Base-by-base conservation (phyloP, 2,329 filamentous ascomycete species). In the Coniella vitis region DNA sequence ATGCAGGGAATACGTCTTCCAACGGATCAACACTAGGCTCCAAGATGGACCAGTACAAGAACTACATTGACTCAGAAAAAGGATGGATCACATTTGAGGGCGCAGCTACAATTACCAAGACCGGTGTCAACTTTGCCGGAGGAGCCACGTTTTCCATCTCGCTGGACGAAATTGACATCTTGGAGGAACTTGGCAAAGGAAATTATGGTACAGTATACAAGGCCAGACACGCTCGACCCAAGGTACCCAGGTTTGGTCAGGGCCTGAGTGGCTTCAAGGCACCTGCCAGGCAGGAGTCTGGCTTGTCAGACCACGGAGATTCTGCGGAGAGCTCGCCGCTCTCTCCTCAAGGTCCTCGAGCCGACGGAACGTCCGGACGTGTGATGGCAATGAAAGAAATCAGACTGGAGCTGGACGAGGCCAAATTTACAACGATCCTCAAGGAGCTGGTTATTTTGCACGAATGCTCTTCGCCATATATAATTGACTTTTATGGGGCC, bases 321-420 rank as follows among this genome's bases (percentile, higher is more conserved):
- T 61, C 62, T 0, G 60, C 62, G 0, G 49, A 65, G 13, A 49
- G 56, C 20, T 65, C 57, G 40, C 60, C 62, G n/a, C 53, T 57
- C 21, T 57, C 48, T 8, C 57, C 56, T 3, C 42, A 54, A 2
- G 31, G 49, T 20, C 58, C 57, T 22, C 53, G 51, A n/a, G 61
- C 56, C 40, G 57, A 67, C 41, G 70, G 69, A 4, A 80, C 78
- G 1, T 83, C 83, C 1, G 90, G 91, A 16, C 79, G 87, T 43
- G 75, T 95, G 52, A 97, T 98, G 93, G 93, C 93, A 13, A 98
- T 98, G 93, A 98, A 98, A 66, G 93, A 98, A 68, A 94, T 98
- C 59, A 82, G 93, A 17, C 74, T 98, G 9, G 93, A 98, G 66
- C 75, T 98, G 46, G 93, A 98, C 61, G 93, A 98, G 65, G 86